Conservation (phyloP, 192 early-diverging fungal genomes). For the Haplosporangium gracile region DNA sequence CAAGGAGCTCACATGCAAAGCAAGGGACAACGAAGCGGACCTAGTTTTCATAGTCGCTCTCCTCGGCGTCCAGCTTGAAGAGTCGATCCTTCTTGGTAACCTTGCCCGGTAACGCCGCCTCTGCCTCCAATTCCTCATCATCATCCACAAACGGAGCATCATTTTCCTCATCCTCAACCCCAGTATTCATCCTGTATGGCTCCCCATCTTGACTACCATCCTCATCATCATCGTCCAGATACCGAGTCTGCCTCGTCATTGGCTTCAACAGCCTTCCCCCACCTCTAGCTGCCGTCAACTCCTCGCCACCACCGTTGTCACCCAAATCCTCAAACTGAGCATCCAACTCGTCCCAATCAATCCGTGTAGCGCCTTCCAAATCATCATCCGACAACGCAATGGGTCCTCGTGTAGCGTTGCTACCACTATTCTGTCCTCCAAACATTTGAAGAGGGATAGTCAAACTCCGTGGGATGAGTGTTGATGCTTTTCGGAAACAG, state of each 20-base stretch:
- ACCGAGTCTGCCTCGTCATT: slow-evolving; percentile 6
- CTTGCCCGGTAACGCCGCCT: not conserved
- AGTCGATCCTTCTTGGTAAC: not conserved
- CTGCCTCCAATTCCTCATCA: not conserved
- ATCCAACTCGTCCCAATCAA: slow-evolving; percentile 52
- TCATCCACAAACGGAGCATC: slow-evolving; percentile 8
- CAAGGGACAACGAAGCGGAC: not conserved
- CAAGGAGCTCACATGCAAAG: not conserved
- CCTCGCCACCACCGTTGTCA: slow-evolving; percentile 3
- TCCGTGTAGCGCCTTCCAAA: slow-evolving; percentile 31
- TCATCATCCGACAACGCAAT: slow-evolving; percentile 54
- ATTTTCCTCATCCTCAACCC: not conserved
- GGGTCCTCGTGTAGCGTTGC: slow-evolving; percentile 22
- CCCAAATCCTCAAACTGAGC: slow-evolving; percentile 15
- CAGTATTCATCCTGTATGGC: not conserved
- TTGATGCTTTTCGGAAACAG: slow-evolving; percentile 47
- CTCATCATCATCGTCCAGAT: slow-evolving; percentile 26
- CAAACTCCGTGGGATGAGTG: slow-evolving; percentile 33
- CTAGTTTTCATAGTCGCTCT: slow-evolving; percentile 15
- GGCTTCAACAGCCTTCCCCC: slow-evolving; percentile 12
- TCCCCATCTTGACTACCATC: slow-evolving; percentile 6
- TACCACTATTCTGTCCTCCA: slow-evolving; percentile 10
- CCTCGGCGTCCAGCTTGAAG: slow-evolving; percentile 29
- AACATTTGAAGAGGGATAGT: slow-evolving; percentile 46
- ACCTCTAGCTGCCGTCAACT: slow-evolving; percentile 12